These are phyloP conservation scores for Microdochium paspali DNA, from an alignment of 2,329 filamentous ascomycete genomes.

Conservation along the genomic window DNA sequence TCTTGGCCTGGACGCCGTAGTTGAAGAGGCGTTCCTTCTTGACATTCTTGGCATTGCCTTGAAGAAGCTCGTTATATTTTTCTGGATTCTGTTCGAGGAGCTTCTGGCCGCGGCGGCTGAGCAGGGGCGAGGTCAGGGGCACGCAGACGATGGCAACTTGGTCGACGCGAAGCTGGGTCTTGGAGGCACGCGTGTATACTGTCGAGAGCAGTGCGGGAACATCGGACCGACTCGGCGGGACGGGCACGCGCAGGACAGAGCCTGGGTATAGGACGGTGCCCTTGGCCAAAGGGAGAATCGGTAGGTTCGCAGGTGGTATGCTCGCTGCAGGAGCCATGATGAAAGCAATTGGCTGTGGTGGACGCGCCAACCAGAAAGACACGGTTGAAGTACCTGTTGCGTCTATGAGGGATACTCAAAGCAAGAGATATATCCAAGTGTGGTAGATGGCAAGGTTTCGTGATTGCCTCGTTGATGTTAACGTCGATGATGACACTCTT, in stretches of 20 bases:
- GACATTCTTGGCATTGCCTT: slow-evolving; percentile 48
- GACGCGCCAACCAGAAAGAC: too few relatives aligned
- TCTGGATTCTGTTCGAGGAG: slow-evolving; percentile 58
- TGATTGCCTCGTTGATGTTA: too few relatives aligned
- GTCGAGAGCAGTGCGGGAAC: slow-evolving; percentile 80
- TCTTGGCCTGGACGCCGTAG: slow-evolving; percentile 74
- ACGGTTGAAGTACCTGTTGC: too few relatives aligned
- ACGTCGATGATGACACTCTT: too few relatives aligned
- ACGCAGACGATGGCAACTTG: slow-evolving; percentile 78
- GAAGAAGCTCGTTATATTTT: slow-evolving; percentile 34
- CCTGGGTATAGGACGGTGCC: slow-evolving; percentile 79
- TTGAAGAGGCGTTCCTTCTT: slow-evolving; percentile 68
- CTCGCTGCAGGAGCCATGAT: background rate
- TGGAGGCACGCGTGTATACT: slow-evolving; percentile 69
- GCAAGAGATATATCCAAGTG: too few relatives aligned
- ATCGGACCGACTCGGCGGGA: slow-evolving; percentile 72
- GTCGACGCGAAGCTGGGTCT: slow-evolving; percentile 55
- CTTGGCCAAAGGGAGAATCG: slow-evolving; percentile 74
- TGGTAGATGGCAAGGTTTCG: too few relatives aligned
- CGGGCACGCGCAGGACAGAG: slow-evolving; percentile 73
- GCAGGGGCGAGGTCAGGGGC: slow-evolving; percentile 66
- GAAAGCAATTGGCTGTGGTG: background rate
- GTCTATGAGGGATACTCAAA: too few relatives aligned
- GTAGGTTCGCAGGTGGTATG: slow-evolving; percentile 30
- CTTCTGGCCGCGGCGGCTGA: slow-evolving; percentile 66